These are phyloP conservation scores for Paramecium caudatum DNA, from an alignment of 73 alveolate genomes.

Conservation along the genomic window DNA sequence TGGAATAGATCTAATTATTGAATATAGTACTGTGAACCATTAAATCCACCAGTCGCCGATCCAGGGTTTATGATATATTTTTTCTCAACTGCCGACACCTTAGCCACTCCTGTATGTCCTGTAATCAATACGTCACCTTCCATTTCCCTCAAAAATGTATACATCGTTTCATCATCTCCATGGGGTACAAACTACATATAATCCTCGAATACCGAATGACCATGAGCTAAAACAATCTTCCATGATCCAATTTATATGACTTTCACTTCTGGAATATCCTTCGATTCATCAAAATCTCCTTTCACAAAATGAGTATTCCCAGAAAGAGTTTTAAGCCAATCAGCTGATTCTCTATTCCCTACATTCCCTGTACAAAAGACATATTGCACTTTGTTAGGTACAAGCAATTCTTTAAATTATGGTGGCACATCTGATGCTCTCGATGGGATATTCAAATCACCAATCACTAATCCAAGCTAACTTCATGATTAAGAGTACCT, in stretches of 20 bases:
- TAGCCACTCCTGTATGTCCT: conserved; percentile 95
- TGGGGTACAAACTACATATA: conserved; percentile 87
- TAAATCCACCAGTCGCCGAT: conserved; percentile 96
- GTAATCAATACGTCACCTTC: conserved; percentile 95
- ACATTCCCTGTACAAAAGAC: conserved; percentile 95
- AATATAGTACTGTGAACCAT: conserved; percentile 66
- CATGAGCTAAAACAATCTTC: conserved; percentile 93
- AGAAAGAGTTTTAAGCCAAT: conserved; percentile 88
- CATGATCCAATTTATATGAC: conserved; percentile 92
- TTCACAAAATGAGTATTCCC: conserved; percentile 90
- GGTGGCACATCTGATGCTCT: conserved; percentile 91
- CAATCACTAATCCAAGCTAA: conserved; percentile 84
- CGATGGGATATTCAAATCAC: conserved; percentile 94
- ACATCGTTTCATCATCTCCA: conserved; percentile 96
- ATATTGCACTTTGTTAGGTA: conserved; percentile 93
- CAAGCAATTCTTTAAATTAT: conserved; percentile 89
- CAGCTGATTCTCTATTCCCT: conserved; percentile 94
- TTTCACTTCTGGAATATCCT: conserved; percentile 89
- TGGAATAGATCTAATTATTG: conserved; percentile 23
- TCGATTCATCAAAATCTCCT: conserved; percentile 95
- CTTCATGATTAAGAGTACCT: neutral
- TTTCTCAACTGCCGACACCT: conserved; percentile 92
- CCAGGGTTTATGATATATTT: conserved; percentile 98
- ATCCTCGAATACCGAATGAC: conserved; percentile 88
- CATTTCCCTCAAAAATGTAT: conserved; percentile 88